phyloP scores from a whole-genome alignment of 768 basidiomycete species.

The Pleurotus cornucopiae region DNA sequence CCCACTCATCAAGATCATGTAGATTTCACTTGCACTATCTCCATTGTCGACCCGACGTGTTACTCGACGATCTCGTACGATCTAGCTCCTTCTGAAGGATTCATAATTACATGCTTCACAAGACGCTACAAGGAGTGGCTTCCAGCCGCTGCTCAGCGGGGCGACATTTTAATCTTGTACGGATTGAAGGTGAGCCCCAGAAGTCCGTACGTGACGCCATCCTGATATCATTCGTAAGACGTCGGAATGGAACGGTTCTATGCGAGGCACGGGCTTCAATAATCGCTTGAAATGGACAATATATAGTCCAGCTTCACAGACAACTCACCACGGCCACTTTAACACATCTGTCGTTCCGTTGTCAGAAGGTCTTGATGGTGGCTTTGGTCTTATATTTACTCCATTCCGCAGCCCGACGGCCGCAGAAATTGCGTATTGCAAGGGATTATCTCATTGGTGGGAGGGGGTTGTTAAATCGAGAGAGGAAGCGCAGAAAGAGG shows the following conservation, averaged over 20 bases:
- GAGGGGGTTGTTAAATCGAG: conserved; percentile 6
- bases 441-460: conserved; percentile 49
- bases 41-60: conserved; percentile 49
- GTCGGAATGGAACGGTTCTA: conserved; percentile 20
- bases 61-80: conserved; percentile 23
- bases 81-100: conserved; percentile 16
- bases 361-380: conserved; percentile 27
- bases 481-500: conserved; percentile 3
- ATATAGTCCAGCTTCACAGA: conserved; percentile 36
- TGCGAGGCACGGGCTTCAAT: conserved; percentile 40
- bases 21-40: conserved; percentile 46
- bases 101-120: conserved; percentile 49
- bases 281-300: conserved; percentile 53
- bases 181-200: not conserved
- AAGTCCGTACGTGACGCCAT: too few species aligned
- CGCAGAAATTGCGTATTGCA: conserved; percentile 40
- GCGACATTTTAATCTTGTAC: conserved; percentile 5
- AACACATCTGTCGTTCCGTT: conserved; percentile 27
- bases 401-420: conserved; percentile 40
- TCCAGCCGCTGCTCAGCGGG: conserved; percentile 30
- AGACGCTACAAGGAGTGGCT: conserved; percentile 43
- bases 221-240: conserved; percentile 22
- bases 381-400: conserved; percentile 34
- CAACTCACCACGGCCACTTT: conserved; percentile 31
- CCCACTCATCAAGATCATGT: not conserved